Conservation (phyloP, 306 rosid genomes). For the Vigna angularis region DNA sequence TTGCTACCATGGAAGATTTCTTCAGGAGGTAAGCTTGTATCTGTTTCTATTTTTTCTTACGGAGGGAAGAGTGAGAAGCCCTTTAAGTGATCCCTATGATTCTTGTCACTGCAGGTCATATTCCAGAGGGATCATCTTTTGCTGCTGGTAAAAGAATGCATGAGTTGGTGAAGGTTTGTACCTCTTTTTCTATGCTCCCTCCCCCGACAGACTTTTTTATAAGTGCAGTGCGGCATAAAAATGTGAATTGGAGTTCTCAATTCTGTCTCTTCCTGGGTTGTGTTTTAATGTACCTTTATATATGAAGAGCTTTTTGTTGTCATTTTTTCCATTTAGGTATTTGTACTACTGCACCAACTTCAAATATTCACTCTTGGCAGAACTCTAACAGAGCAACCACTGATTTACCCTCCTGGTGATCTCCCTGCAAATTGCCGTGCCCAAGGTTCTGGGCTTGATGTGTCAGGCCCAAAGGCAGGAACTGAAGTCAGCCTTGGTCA, state of each 20-base stretch:
- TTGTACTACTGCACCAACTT: conserved; percentile 89
- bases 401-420: conserved; percentile 64
- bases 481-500: conserved; percentile 80
- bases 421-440: conserved; percentile 58
- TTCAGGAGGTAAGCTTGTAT: conserved; percentile 57
- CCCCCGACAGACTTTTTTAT: neutral
- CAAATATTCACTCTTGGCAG: conserved; percentile 82
- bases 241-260: conserved; percentile 30
- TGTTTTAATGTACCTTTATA: conserved; percentile 11
- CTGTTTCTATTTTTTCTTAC: conserved; percentile 40
- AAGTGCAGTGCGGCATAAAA: neutral
- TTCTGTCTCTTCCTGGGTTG: conserved; percentile 27
- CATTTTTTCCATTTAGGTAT: conserved; percentile 59
- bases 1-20: conserved; percentile 57
- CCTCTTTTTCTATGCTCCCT: conserved; percentile 20
- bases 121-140: conserved; percentile 69
- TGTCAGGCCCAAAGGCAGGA: conserved; percentile 77
- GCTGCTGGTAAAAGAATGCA: conserved; percentile 87
- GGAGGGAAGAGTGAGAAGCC: conserved; percentile 32
- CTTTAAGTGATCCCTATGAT: conserved; percentile 35
- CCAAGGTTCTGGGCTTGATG: conserved; percentile 65
- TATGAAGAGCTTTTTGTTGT: conserved; percentile 20
- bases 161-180: conserved; percentile 84
- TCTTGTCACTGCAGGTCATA: conserved; percentile 56
- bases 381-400: conserved; percentile 81